Conservation (phyloP, 75 land plant species). For the Picea sitchensis region DNA sequence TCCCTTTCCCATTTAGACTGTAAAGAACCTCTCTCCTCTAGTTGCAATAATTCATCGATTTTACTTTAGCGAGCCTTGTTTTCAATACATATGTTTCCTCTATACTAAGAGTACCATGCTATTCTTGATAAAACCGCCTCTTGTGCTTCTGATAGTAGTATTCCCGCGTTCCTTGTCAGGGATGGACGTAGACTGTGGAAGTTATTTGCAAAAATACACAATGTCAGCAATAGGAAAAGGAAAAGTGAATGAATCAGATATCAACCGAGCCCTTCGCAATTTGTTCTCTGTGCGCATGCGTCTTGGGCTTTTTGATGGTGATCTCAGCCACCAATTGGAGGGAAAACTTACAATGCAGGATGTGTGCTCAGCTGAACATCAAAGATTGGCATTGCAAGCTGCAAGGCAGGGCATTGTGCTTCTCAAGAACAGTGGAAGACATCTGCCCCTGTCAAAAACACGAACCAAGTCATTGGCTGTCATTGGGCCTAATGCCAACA, state of each 20-base stretch:
- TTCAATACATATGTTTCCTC: too few relatives aligned
- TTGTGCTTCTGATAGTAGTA: neutral
- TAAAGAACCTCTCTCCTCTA: too few relatives aligned
- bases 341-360: constrained; percentile 39
- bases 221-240: constrained; percentile 24
- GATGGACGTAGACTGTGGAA: constrained; percentile 50
- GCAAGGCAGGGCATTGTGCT: constrained; percentile 88
- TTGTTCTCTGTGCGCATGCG: constrained; percentile 76
- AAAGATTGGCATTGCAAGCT: constrained; percentile 74
- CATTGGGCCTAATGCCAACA: constrained; percentile 87
- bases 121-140: neutral
- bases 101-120: neutral
- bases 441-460: constrained; percentile 52
- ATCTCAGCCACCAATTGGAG: constrained; percentile 31
- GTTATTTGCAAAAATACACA: constrained; percentile 26
- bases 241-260: constrained; percentile 15
- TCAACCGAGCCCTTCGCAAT: constrained; percentile 57
- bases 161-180: constrained; percentile 16
- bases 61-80: too few relatives aligned
- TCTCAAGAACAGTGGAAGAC: constrained; percentile 62
- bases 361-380: constrained; percentile 68
- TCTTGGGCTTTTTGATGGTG: constrained; percentile 83
- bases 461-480: constrained; percentile 50
- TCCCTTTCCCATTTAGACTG: too few relatives aligned
- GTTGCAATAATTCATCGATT: too few relatives aligned